phyloP scores from a whole-genome alignment of 768 basidiomycete genomes.

The Serendipita sp. region DNA sequence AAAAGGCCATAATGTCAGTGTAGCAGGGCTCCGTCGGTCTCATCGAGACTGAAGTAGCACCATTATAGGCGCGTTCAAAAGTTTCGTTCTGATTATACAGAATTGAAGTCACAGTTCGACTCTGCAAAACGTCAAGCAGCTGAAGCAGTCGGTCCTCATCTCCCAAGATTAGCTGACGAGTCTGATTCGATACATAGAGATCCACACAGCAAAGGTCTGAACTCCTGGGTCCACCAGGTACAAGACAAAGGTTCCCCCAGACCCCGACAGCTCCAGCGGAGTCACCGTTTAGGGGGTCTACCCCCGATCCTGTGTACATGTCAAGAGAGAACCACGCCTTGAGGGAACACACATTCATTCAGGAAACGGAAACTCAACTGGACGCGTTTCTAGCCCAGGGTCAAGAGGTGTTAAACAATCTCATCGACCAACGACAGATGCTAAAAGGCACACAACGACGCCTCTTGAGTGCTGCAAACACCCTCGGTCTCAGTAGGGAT shows the following conservation, averaged over 20 bases:
- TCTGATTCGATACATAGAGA: not conserved
- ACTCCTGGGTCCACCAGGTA: constrained; percentile 8
- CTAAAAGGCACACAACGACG: constrained; percentile 87
- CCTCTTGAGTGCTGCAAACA: constrained; percentile 81
- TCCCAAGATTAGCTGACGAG: not conserved
- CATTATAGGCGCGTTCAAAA: constrained; percentile 45
- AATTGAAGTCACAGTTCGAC: constrained; percentile 73
- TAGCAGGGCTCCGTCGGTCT: not conserved
- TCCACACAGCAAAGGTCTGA: constrained; percentile 5
- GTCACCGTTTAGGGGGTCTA: constrained; percentile 57
- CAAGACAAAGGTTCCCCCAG: not conserved
- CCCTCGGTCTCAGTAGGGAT: constrained; percentile 79
- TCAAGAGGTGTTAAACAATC: constrained; percentile 74
- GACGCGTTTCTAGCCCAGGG: constrained; percentile 92
- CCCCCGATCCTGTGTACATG: constrained; percentile 32
- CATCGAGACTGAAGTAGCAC: not conserved
- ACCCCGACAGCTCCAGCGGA: constrained; percentile 35
- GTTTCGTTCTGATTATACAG: constrained; percentile 73
- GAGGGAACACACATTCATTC: constrained; percentile 76
- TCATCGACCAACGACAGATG: constrained; percentile 83
- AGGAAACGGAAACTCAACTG: constrained; percentile 61
- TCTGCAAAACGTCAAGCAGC: constrained; percentile 45
- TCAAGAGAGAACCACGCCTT: constrained; percentile 63
- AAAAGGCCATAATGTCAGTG: constrained; percentile 80
- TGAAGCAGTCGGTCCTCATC: constrained; percentile 25